These are phyloP conservation scores for baker's yeast (Saccharomyces cerevisiae) DNA, from an alignment of 805 yeast genomes.

Conservation along the genomic window DNA sequence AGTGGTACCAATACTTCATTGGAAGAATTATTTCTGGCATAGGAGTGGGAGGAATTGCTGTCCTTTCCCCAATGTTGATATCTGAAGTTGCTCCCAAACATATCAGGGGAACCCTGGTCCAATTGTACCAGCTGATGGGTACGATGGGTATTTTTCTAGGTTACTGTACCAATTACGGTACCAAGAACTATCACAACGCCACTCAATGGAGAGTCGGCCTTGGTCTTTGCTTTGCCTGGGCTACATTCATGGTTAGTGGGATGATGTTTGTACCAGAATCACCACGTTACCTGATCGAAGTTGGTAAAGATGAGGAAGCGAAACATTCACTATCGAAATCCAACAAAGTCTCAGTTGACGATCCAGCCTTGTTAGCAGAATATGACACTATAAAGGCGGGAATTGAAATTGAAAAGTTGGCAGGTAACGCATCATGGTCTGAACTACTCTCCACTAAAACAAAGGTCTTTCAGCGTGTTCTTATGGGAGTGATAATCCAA, in stretches of 20 bases:
- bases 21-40: constrained; percentile 40
- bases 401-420: constrained; percentile 48
- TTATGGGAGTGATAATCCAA: constrained; percentile 48
- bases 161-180: constrained; percentile 63
- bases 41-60: constrained; percentile 67
- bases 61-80: constrained; percentile 63
- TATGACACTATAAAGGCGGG: constrained; percentile 51
- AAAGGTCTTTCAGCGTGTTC: constrained; percentile 40
- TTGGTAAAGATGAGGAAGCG: constrained; percentile 52
- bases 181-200: constrained; percentile 47
- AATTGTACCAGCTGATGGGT: constrained; percentile 57
- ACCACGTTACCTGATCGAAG: constrained; percentile 54
- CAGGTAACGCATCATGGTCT: constrained; percentile 58
- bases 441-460: constrained; percentile 63
- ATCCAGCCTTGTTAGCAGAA: constrained; percentile 48
- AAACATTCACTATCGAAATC: constrained; percentile 46
- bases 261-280: constrained; percentile 56
- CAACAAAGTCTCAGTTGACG: constrained; percentile 46
- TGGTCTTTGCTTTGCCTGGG: constrained; percentile 45
- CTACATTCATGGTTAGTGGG: constrained; percentile 28
- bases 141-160: constrained; percentile 64
- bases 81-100: constrained; percentile 61
- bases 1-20: constrained; percentile 63
- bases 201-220: constrained; percentile 68
- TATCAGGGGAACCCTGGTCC: constrained; percentile 60